Evolutionary conservation across 2,329 filamentous ascomycete species (phyloP), one percentile per base, ranked within the genome.

Genomic region (Shiraia bambusicola): DNA sequence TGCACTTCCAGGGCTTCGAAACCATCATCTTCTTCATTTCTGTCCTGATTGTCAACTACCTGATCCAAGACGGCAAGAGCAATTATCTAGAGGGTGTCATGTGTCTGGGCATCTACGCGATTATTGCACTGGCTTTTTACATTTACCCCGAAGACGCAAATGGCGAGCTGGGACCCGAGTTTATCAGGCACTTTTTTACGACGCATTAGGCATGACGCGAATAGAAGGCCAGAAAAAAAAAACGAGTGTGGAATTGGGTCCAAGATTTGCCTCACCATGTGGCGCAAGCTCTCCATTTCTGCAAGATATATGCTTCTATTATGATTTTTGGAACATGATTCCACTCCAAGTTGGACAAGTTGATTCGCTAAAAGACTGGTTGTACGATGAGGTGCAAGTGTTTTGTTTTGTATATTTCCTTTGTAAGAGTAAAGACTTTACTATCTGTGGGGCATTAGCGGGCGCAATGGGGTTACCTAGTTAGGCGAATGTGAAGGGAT

Each of bases 1-100:
- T 94, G 25, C 90, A 92, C 72, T 94, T 94, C 68, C 88, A 88
- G 46, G 78, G 89, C 34, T 95, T 94, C 69, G 88, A 94, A 77
- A 94, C 88, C 0, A 86, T 93, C 15, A 88, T 86, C 42, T 79
- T 94, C 59, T 94, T 94, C 68, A 82, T 92, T 37, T 87, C 83
- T 37, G 84, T 89, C 6, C 83, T 94, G 51, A 89, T 94, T 49
- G 87, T 92, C 69, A 93, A 92, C 70, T 94, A 93, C 64, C 72
- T 94, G 45, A 88, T 94, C 34, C 74, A 92, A 47, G 89, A 94
- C 59, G 88, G 88, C 9, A 80, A 89, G 65, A 89, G 84, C 65
- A 94, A 94, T 63, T 94, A 93, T 58, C 79, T 94, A 10, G 88
- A 94, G 71, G 88, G 88, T 11, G 83, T 84, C 40, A 76, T 77